Evolutionary conservation across 2,329 filamentous ascomycete genomes (phyloP), one percentile per base, ranked within the genome.

Genomic region (Neofusicoccum laricinum): DNA sequence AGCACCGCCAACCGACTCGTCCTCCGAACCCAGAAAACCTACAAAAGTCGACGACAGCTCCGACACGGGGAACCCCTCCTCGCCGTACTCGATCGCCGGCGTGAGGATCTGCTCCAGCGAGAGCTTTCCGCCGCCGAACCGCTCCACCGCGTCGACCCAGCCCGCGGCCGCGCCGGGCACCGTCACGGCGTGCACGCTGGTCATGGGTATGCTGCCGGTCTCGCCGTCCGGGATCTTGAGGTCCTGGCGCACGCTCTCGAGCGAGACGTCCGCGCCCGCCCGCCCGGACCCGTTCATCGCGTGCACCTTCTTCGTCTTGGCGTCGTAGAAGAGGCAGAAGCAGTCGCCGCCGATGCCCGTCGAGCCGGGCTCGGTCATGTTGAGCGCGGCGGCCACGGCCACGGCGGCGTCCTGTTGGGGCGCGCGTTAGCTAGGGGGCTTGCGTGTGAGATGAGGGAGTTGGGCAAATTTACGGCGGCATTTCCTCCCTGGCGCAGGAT

Each of bases 341-440:
- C 97, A 93, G 79, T 99, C 95, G 67, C 95, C 95, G 64, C 95
- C 95, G 66, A 99, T 97, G 45, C 95, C 95, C 0, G 95, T 98
- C 5, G 91, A 95, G 65, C 88, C 88, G 7, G 95, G 95, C 75
- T 99, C 95, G 0, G 94, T 97, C 73, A 98, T 86, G 78, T 97
- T 98, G 64, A 99, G 83, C 4, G 88, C 93, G 36, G 95, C 95
- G 49, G 95, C 94, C 66, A 96, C 92, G 48, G 95, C 95, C 3
- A 98, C 92, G 8, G 95, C 94, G n/a, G 95, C 94, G 81, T 98
- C 94, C 92, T 96, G 65, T 12, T 36, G 34, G 36, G 14, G 3
- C 6, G 11, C 12, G 14, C 2, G 25, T 40, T 6, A 17, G 2
- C 30, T 21, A 15, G 58, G 32, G 11, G 17, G 34, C 25, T 58